Evolutionary conservation across 2,329 filamentous ascomycete genomes (phyloP).

Genomic region (Alternaria angustiovoidea): DNA sequence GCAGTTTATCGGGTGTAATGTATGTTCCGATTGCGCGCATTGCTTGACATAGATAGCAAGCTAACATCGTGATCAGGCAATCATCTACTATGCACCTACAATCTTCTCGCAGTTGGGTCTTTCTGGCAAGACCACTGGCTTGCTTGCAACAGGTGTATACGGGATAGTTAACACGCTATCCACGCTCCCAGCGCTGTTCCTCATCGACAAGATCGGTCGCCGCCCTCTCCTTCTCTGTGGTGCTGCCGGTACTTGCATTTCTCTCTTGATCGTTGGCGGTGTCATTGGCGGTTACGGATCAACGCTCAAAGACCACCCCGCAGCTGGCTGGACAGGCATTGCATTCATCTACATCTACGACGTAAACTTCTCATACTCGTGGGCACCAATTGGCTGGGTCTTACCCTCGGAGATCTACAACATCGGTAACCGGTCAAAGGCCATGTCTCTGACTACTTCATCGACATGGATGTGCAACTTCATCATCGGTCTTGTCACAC

Average conservation of each 20-base stretch:
- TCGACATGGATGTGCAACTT: slow-evolving; percentile 89
- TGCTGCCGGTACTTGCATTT: slow-evolving; percentile 73
- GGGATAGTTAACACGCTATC: slow-evolving; percentile 61
- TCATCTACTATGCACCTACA: slow-evolving; percentile 48
- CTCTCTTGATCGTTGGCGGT: slow-evolving; percentile 76
- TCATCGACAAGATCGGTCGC: slow-evolving; percentile 69
- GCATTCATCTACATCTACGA: slow-evolving; percentile 68
- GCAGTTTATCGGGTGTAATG: slow-evolving; percentile 76
- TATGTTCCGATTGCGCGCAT: neutral
- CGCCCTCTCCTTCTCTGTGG: slow-evolving; percentile 69
- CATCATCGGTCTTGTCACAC: slow-evolving; percentile 69
- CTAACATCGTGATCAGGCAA: slow-evolving; percentile 67
- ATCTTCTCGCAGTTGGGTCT: slow-evolving; percentile 78
- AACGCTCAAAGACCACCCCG: slow-evolving; percentile 63
- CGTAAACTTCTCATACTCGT: slow-evolving; percentile 66
- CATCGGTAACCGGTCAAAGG: slow-evolving; percentile 71
- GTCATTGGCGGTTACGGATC: slow-evolving; percentile 70
- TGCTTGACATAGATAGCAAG: slow-evolving; percentile 44
- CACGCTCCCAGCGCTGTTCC: slow-evolving; percentile 71
- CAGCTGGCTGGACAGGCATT: slow-evolving; percentile 74
- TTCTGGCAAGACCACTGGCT: slow-evolving; percentile 70
- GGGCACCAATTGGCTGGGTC: slow-evolving; percentile 78
- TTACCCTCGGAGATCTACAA: slow-evolving; percentile 78
- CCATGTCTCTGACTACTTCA: slow-evolving; percentile 70
- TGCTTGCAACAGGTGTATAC: slow-evolving; percentile 76